Percentiles rank a stretch among this genome's conserved stretches.
Conservation (phyloP, 495 filamentous ascomycete genomes). For the Bacidia gigantensis region DNA sequence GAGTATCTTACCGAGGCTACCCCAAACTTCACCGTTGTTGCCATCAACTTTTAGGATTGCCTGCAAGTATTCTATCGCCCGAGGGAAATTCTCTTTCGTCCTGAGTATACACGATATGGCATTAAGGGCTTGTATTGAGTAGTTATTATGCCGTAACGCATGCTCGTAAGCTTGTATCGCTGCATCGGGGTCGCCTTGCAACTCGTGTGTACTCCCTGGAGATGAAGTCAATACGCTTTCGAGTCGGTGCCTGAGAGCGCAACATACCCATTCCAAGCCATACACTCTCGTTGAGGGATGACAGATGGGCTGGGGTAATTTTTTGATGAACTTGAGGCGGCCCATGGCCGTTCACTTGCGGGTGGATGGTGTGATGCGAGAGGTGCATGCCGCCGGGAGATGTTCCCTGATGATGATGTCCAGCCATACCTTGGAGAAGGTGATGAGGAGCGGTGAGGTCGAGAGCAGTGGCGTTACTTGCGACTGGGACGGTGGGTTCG, state of each 20-base stretch:
- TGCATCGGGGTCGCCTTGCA: conserved; percentile 77
- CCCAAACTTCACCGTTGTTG: conserved; percentile 91
- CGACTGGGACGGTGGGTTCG: background rate
- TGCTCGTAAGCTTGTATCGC: conserved; percentile 80
- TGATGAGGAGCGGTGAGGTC: background rate
- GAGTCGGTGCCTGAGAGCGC: background rate
- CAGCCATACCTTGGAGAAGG: conserved; percentile 7
- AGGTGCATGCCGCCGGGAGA: conserved; percentile 37
- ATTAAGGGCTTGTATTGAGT: conserved; percentile 88
- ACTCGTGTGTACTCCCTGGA: conserved; percentile 69
- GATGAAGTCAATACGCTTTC: background rate
- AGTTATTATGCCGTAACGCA: conserved; percentile 72
- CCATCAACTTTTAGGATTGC: conserved; percentile 81
- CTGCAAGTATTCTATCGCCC: conserved; percentile 85
- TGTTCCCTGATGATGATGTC: conserved; percentile 37
- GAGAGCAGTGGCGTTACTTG: background rate
- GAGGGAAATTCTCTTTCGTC: conserved; percentile 83
- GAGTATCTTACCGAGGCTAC: conserved; percentile 57
- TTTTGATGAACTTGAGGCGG: conserved; percentile 40
- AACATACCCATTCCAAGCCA: conserved; percentile 82
- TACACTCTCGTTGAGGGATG: conserved; percentile 64
- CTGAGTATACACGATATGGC: conserved; percentile 83
- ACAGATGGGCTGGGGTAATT: conserved; percentile 46
- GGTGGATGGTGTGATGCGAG: conserved; percentile 32
- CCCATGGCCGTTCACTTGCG: conserved; percentile 39